Percentiles rank a stretch among this genome's conserved stretches.
Evolutionary conservation across 106 monocot species (phyloP).

Genomic region (Acorus calamus): DNA sequence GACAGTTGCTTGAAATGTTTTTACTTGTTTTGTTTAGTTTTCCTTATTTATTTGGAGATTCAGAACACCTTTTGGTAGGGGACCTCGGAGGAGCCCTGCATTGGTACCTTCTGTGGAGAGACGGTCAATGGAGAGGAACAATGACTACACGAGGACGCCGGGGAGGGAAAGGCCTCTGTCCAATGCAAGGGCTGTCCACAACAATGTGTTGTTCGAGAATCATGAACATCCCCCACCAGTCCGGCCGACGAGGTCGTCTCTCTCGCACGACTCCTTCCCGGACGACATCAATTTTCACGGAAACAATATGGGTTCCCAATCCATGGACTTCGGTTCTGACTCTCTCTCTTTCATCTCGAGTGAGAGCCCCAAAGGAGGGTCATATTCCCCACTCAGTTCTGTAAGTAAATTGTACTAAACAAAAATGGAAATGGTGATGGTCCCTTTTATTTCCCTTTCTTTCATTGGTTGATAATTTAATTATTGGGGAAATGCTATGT

Average conservation of each 20-base stretch:
- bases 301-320: background rate
- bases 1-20: no score
- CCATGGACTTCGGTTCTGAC: slow-evolving; percentile 17
- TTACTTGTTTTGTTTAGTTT: no score
- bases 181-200: background rate
- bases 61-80: no score
- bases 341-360: slow-evolving; percentile 1
- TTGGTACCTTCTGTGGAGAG: background rate
- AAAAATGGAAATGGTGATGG: no score
- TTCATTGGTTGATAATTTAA: no score
- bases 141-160: slow-evolving; percentile 11
- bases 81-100: no score
- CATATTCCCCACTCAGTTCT: slow-evolving; percentile 6
- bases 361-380: slow-evolving; percentile 6
- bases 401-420: slow-evolving; percentile 4
- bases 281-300: slow-evolving; percentile 1
- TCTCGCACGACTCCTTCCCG: slow-evolving; percentile 1
- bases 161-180: slow-evolving; percentile 4
- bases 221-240: background rate
- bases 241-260: background rate
- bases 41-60: no score
- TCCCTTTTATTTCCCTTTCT: background rate
- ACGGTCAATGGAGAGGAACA: background rate
- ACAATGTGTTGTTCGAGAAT: background rate
- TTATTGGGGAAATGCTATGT: no score